Conservation (phyloP, 352 stramenopile genomes). For the Blastocystis sp. region DNA sequence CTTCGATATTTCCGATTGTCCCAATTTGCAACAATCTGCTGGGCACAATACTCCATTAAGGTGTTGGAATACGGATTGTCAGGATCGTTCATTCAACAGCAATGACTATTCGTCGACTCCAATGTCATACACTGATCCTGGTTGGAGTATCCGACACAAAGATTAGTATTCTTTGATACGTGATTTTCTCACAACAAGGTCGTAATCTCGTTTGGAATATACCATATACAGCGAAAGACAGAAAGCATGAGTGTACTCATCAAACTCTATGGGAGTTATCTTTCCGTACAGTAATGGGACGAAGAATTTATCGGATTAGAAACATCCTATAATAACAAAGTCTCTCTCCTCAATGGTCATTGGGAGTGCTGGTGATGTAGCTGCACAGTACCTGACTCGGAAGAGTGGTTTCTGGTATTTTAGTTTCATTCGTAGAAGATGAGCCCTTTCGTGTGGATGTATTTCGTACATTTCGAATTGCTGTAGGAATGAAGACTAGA, state of each 20-base stretch:
- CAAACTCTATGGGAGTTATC: conserved; percentile 14
- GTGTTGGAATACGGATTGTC: neutral
- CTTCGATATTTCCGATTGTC: conserved; percentile 27
- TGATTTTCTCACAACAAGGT: no score
- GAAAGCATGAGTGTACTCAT: neutral
- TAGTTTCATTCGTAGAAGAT: neutral
- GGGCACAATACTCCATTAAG: conserved; percentile 48
- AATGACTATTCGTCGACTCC: neutral
- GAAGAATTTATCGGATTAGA: neutral
- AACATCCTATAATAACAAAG: conserved; percentile 50
- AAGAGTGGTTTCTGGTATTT: neutral
- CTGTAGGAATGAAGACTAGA: neutral
- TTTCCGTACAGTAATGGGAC: neutral
- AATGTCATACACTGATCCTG: no score
- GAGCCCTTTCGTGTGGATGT: conserved; percentile 16
- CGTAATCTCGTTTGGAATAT: no score
- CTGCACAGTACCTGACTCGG: conserved; percentile 40
- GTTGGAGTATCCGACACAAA: no score
- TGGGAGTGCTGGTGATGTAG: conserved; percentile 35
- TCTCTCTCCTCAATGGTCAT: conserved; percentile 40
- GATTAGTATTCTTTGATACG: no score
- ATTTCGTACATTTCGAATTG: conserved; percentile 49
- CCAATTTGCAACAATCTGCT: conserved; percentile 42
- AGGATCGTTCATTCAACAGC: neutral
- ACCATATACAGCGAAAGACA: no score